Evolutionary conservation across 1,284 basidiomycete genomes (phyloP), one percentile per base, ranked within the genome.

Genomic region (Takashimella tepidaria): DNA sequence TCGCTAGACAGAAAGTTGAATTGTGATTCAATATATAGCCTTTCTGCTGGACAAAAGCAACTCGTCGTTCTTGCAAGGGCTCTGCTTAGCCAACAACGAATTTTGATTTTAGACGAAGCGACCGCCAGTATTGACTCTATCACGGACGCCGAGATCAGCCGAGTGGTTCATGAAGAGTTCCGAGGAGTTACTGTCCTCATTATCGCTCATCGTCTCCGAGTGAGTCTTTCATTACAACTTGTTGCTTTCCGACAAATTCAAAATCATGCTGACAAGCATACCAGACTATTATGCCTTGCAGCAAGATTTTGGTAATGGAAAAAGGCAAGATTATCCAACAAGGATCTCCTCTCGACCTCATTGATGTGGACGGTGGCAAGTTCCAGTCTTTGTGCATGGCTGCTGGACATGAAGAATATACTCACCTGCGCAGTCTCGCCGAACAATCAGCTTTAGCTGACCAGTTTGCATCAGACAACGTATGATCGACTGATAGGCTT

Each of bases 31-130:
- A 1, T 4, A 3, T 5, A 70, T 23, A 87, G 87, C 63, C 73
- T 80, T 41, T 85, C 83, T 0, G 81, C 77, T 0, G 79, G 79
- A 4, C 79, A 81, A 60, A 75, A 78, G 25, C 80, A 81, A 63
- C 73, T 81, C 0, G 69, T 81, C 0, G 78, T 79, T 1, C 68
- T 81, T 11, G 79, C 80, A 0, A 67, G 79, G 25, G 79, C 79
- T 1, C 65, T 81, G 49, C 68, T 81, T 46, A 77, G 79, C 53
- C 61, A 64, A 21, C 67, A 69, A 42, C 69, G 74, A 45, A 73
- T 81, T 49, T 67, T 81, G 22, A 74, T 81, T 25, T 62, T 81
- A 26, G 80, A 81, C 61, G 80, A 81, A 62, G 76, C 76, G 44
- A 80, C 80, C 5, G 77, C 77, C 21, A 73, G 68, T 23, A 60